Evolutionary conservation across 139 green algal species (phyloP).

Genomic region (Yamagishiella unicocca): DNA sequence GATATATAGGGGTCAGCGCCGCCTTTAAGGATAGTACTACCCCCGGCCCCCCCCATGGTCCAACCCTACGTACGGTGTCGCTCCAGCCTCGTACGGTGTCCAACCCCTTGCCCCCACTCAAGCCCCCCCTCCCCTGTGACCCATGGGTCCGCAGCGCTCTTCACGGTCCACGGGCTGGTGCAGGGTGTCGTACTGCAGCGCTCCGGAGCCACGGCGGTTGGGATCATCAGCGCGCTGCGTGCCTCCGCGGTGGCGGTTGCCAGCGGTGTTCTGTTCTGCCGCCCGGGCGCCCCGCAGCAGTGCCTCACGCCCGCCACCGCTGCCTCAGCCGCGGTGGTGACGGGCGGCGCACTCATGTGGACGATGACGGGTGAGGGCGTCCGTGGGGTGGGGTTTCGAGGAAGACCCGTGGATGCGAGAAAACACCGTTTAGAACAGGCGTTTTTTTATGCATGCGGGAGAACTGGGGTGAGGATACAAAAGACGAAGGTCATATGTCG

Average conservation of each 20-base stretch:
- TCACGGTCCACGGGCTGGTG: constrained; percentile 44
- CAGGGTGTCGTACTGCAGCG: constrained; percentile 48
- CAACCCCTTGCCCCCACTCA: no score
- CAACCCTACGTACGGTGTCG: no score
- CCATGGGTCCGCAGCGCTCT: constrained; percentile 10
- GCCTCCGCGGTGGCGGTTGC: constrained; percentile 30
- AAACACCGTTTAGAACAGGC: no score
- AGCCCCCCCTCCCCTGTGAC: neutral
- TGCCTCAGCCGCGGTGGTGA: constrained; percentile 12
- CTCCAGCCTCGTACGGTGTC: no score
- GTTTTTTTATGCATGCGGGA: no score
- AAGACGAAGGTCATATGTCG: no score
- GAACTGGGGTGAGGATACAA: no score
- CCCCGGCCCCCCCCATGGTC: no score
- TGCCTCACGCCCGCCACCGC: constrained; percentile 28
- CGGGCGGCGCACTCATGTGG: constrained; percentile 40
- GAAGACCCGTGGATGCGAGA: no score
- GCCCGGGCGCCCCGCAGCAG: constrained; percentile 5
- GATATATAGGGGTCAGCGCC: no score
- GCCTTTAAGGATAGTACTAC: no score
- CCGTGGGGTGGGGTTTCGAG: no score
- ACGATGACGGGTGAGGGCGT: constrained; percentile 14
- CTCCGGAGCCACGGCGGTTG: constrained; percentile 35
- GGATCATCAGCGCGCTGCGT: constrained; percentile 15
- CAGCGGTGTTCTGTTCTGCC: constrained; percentile 33